Percentiles rank a stretch among this genome's conserved stretches.
These are phyloP conservation scores for Pichia cactophila DNA, from an alignment of 1,139 yeast genomes.

Conservation along the genomic window DNA sequence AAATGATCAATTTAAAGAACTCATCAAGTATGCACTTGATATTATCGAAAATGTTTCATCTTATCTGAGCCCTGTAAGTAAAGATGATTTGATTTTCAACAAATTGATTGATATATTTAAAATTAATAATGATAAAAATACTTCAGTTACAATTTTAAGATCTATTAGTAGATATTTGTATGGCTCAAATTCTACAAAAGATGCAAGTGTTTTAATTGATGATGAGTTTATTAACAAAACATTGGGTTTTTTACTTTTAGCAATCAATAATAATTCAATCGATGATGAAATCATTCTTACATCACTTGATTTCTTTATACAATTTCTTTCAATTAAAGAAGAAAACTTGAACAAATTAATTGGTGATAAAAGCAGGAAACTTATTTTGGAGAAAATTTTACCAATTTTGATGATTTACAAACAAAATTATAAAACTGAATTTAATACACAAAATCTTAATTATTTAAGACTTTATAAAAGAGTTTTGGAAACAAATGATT, in stretches of 20 bases:
- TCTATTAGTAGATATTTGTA: slow-evolving; percentile 43
- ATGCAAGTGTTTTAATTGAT: slow-evolving; percentile 37
- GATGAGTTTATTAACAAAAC: slow-evolving; percentile 35
- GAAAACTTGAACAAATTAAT: slow-evolving; percentile 10
- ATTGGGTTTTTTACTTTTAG: slow-evolving; percentile 38
- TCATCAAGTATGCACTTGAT: slow-evolving; percentile 65
- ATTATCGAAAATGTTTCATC: slow-evolving; percentile 80
- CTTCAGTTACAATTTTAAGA: slow-evolving; percentile 46
- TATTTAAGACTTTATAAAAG: slow-evolving; percentile 34
- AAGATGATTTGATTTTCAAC: slow-evolving; percentile 54
- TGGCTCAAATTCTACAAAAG: slow-evolving; percentile 34
- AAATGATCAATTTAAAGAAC: slow-evolving; percentile 43
- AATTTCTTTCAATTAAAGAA: slow-evolving; percentile 37
- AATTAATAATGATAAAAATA: slow-evolving; percentile 47
- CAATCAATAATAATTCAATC: slow-evolving; percentile 23
- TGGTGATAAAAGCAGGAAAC: slow-evolving; percentile 32
- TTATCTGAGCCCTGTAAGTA: slow-evolving; percentile 65
- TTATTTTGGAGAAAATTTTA: slow-evolving; percentile 46
- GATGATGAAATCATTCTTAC: slow-evolving; percentile 58
- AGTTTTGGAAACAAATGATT: slow-evolving; percentile 33
- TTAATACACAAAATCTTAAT: slow-evolving; percentile 29
- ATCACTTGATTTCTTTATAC: slow-evolving; percentile 58
- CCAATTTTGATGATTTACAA: slow-evolving; percentile 57
- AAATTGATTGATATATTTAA: slow-evolving; percentile 41
- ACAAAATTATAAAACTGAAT: slow-evolving; percentile 33